These are phyloP conservation scores for Aspergillus clavatus DNA, from an alignment of 2,329 filamentous ascomycete genomes.

Conservation along the genomic window DNA sequence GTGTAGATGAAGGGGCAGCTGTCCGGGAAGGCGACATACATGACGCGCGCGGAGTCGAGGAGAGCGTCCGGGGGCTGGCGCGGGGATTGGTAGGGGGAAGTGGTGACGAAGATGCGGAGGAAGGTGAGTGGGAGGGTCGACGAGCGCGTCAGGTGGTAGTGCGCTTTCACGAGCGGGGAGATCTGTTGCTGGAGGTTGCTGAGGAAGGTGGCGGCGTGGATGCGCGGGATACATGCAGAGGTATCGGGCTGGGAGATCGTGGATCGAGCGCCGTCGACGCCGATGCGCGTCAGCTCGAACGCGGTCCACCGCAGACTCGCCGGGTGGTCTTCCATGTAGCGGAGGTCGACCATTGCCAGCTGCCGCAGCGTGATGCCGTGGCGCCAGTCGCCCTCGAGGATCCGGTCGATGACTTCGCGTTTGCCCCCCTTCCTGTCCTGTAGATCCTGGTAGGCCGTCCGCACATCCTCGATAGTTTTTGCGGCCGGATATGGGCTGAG, in stretches of 20 bases:
- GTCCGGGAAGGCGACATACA: slow-evolving; percentile 79
- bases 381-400: slow-evolving; percentile 55
- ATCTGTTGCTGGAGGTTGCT: slow-evolving; percentile 69
- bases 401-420: slow-evolving; percentile 52
- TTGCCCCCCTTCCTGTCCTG: slow-evolving; percentile 51
- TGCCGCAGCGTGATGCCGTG: slow-evolving; percentile 52
- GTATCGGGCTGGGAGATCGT: slow-evolving; percentile 28
- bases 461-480: slow-evolving; percentile 60
- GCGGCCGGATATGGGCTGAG: slow-evolving; percentile 67
- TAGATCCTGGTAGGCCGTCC: slow-evolving; percentile 59
- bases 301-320: slow-evolving; percentile 51
- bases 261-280: slow-evolving; percentile 14
- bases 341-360: slow-evolving; percentile 52
- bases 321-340: slow-evolving; percentile 51
- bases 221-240: slow-evolving; percentile 54
- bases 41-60: slow-evolving; percentile 62
- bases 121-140: slow-evolving; percentile 60
- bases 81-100: slow-evolving; percentile 69
- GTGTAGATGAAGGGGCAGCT: slow-evolving; percentile 71
- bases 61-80: slow-evolving; percentile 34
- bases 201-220: slow-evolving; percentile 76
- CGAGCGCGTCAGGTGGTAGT: slow-evolving; percentile 75
- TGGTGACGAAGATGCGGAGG: slow-evolving; percentile 72
- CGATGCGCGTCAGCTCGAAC: slow-evolving; percentile 40
- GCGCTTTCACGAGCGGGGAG: slow-evolving; percentile 73